phyloP scores from a whole-genome alignment of 1,284 basidiomycete species.

The Puccinia brachypodii region DNA sequence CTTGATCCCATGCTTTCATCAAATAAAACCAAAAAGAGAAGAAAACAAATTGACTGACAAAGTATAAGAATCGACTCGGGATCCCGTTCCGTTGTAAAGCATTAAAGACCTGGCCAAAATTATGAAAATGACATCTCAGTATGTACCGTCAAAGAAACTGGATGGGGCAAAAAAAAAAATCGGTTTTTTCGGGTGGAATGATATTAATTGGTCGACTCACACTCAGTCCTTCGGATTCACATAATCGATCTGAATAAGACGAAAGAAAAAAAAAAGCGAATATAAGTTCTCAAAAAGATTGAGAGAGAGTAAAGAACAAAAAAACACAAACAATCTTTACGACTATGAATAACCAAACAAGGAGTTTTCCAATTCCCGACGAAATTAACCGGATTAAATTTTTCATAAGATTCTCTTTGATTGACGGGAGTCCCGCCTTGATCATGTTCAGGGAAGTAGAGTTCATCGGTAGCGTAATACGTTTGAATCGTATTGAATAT shows the following conservation, averaged over 20 bases:
- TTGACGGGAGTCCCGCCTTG: constrained; percentile 52
- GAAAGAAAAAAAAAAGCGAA: not conserved
- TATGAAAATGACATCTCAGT: not conserved
- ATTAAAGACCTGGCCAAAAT: constrained; percentile 50
- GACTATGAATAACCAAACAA: constrained; percentile 53
- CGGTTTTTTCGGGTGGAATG: no score
- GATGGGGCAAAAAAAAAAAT: not conserved
- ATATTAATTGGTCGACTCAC: constrained; percentile 1
- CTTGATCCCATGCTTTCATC: not conserved
- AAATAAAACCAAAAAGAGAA: not conserved
- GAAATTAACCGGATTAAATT: constrained; percentile 50
- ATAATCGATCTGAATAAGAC: constrained; percentile 23
- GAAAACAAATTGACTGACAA: constrained; percentile 45
- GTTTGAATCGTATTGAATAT: constrained; percentile 50
- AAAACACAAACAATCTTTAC: constrained; percentile 52
- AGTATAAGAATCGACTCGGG: constrained; percentile 52
- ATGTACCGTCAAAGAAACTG: not conserved
- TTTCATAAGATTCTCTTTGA: constrained; percentile 32
- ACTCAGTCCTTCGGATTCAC: constrained; percentile 45
- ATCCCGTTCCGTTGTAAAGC: constrained; percentile 52
- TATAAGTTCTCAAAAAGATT: not conserved
- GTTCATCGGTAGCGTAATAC: constrained; percentile 53
- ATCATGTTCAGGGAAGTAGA: constrained; percentile 54
- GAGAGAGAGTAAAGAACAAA: constrained; percentile 30
- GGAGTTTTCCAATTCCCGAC: constrained; percentile 53